These are phyloP conservation scores for Raffaelea arxii DNA, from an alignment of 2,329 filamentous ascomycete genomes.

Conservation along the genomic window DNA sequence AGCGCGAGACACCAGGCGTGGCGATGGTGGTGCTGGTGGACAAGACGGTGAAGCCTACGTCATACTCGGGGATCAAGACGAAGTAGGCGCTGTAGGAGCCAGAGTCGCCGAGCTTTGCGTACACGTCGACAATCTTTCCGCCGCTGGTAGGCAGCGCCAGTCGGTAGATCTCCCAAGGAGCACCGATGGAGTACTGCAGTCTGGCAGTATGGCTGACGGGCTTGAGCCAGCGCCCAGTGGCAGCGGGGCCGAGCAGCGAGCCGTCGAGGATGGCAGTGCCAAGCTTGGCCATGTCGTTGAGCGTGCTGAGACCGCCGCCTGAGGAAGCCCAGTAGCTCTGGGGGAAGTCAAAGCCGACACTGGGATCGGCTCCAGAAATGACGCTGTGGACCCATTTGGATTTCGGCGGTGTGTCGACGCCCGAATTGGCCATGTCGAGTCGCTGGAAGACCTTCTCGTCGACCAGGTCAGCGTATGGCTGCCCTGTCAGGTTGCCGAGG, in stretches of 20 bases:
- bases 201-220: slow-evolving; percentile 27
- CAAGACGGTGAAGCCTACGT: slow-evolving; percentile 30
- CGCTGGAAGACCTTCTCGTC: slow-evolving; percentile 30
- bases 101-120: slow-evolving; percentile 35
- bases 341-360: slow-evolving; percentile 1
- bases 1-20: too few species aligned
- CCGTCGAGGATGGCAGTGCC: slow-evolving; percentile 30
- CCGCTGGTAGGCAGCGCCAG: slow-evolving; percentile 24
- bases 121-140: slow-evolving; percentile 35
- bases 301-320: slow-evolving; percentile 3
- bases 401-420: background rate
- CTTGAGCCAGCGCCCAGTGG: slow-evolving; percentile 36
- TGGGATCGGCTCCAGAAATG: background rate
- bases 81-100: slow-evolving; percentile 29
- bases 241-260: slow-evolving; percentile 26
- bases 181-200: slow-evolving; percentile 28
- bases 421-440: slow-evolving; percentile 24
- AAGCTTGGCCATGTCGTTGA: slow-evolving; percentile 29
- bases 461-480: slow-evolving; percentile 27
- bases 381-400: slow-evolving; percentile 1
- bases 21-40: slow-evolving; percentile 14
- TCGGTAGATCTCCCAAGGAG: slow-evolving; percentile 38
- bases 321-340: background rate
- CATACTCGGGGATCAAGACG: slow-evolving; percentile 35
- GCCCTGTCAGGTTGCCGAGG: slow-evolving; percentile 32